Base-by-base conservation (phyloP, 2,329 filamentous ascomycete genomes). In the Aspergillus sp. region DNA sequence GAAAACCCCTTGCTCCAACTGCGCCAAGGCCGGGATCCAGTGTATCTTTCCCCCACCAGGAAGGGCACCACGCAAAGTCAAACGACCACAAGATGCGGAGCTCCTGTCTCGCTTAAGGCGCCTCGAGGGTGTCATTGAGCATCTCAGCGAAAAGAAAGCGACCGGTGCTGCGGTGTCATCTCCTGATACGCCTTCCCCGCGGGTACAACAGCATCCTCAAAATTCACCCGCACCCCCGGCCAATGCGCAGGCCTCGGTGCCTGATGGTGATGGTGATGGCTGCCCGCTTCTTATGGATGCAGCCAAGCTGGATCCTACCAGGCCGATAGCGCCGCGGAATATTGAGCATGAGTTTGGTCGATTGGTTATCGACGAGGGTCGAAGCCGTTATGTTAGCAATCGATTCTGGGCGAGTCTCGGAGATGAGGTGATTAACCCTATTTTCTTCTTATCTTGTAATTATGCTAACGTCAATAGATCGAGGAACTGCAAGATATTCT, bases 31-130 rank as follows among this genome's bases (percentile, higher is more conserved):
- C 0, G 76, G 82, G 50, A 84, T 85, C 62, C 84, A 87, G 60
- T 88, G 86, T 69, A 67, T 87, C n/a, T 88, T 86, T 66, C 86
- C 86, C 3, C 81, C 82, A 3, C 85, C 86, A 2, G 86, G 85
- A 3, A 77, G 86, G 60, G 85, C 86, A 4, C 85, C 85, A 21
- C 78, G 86, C 56, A 86, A 85, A 70, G 77, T 81, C 59, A 82
- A 83, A 59, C 86, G 87, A 61, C 79, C 82, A 2, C 79, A 80
- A 3, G 85, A 88, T 69, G 81, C 81, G n/a, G 86, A 88, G 70
- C 73, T 88, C 19, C 72, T 88, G 57, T 82, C 85, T 17, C 77
- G 86, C 17, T 65, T 88, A 69, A 77, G 82, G 58, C 81, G 83
- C 57, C 73, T 88, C 42, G 86, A 88, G 70, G 84, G 83, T 30